phyloP scores from a whole-genome alignment of 2,329 filamentous ascomycete species.

The Huntiella bhutanensis region DNA sequence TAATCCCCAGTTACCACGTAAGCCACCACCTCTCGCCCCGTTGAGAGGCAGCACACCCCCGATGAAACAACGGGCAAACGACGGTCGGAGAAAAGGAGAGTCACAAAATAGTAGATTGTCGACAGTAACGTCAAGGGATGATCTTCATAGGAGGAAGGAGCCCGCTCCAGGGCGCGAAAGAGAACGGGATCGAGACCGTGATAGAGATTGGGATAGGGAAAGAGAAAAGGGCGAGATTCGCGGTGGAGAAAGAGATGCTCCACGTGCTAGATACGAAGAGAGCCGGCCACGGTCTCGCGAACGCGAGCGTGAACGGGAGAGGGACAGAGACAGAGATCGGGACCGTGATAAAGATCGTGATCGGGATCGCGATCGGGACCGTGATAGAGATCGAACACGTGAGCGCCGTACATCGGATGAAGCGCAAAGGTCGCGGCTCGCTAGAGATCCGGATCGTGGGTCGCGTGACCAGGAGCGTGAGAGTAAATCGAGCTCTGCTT shows the following conservation, averaged over 20 bases:
- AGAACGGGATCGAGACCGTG: constrained; percentile 4
- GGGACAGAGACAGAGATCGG: background rate
- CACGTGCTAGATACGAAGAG: constrained; percentile 1
- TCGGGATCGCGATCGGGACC: constrained; percentile 1
- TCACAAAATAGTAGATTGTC: too few species aligned
- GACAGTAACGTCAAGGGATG: too few species aligned
- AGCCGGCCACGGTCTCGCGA: constrained; percentile 1
- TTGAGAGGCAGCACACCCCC: too few species aligned
- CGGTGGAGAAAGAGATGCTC: constrained; percentile 1
- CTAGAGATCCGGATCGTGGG: background rate
- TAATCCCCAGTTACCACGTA: too few species aligned
- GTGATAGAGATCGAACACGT: constrained; percentile 4
- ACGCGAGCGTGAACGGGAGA: constrained; percentile 1
- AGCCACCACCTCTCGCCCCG: too few species aligned
- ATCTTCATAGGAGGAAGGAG: too few species aligned
- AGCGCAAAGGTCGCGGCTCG: background rate
- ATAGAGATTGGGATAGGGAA: constrained; percentile 5
- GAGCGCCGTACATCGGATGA: background rate
- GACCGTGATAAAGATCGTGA: constrained; percentile 2
- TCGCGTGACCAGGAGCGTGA: constrained; percentile 4
- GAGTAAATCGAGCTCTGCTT: background rate
- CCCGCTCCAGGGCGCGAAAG: background rate
- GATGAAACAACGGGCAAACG: too few species aligned
- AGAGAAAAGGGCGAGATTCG: background rate
- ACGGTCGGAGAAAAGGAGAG: too few species aligned